Base-by-base conservation (phyloP, 2,329 filamentous ascomycete species). In the Spiromastix sp. region DNA sequence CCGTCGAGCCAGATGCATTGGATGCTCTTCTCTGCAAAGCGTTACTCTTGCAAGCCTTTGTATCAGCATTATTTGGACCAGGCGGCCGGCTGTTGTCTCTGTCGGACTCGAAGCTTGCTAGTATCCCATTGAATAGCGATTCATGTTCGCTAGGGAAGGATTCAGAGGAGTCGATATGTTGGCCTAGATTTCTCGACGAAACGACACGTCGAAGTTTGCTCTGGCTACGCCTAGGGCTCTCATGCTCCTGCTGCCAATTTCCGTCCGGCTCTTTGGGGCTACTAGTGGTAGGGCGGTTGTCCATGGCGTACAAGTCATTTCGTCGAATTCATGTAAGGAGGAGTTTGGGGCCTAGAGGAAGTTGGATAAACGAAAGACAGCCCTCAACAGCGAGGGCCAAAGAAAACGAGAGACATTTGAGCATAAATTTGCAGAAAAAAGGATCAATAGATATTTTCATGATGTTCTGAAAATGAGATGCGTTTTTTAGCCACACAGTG, bases 1-100 rank as follows among this genome's bases (percentile, higher is more conserved):
- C 28, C n/a, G n/a, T n/a, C n/a, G n/a, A n/a, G n/a, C n/a, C n/a
- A n/a, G n/a, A n/a, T n/a, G n/a, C n/a, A n/a, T n/a, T n/a, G n/a
- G 21, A 37, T 33, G 11, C 5, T n/a, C 16, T 94, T 93, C 55
- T 77, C 70, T 12, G 8, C 21, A 7, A 8, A 22, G 8, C 7
- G 16, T 8, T 33, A 7, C 30, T 7, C 21, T 11, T 16, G 16
- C 11, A 19, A 11, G 22, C 17, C n/a, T 21, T 21, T 8, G 21
- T n/a, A 7, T 20, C 16, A 7, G 21, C n/a, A n/a, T 24, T 24
- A 24, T 24, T 24, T n/a, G 21, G 7, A 7, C 7, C 21, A 24
- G 7, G 7, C n/a, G n/a, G 21, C 21, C n/a, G 21, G n/a, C 7
- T 24, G 21, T n/a, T n/a, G n/a, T 24, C 21, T 7, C 38, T 47